A percentile compares a stretch with the other conserved stretches of the same genome.
phyloP scores from a whole-genome alignment of 2,329 filamentous ascomycete genomes.

The Scedosporium minutisporum region DNA sequence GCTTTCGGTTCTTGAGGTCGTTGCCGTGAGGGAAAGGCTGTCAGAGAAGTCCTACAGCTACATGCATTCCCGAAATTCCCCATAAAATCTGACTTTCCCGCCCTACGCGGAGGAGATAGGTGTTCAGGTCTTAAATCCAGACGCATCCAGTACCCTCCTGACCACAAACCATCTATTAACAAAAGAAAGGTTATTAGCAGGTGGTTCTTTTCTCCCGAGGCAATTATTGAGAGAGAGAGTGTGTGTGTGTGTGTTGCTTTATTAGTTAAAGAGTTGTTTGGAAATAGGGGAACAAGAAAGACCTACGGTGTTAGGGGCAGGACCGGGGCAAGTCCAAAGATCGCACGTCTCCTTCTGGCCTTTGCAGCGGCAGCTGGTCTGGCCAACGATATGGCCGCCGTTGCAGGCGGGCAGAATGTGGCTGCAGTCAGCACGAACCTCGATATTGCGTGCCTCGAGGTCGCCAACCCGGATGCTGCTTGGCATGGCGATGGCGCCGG shows the following conservation, averaged over 20 bases:
- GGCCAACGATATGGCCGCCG: slow-evolving; percentile 12
- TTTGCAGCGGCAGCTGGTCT: slow-evolving; percentile 16
- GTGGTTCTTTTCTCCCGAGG: neutral
- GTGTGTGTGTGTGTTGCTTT: neutral
- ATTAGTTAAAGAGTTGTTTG: neutral
- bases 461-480: neutral
- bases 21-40: neutral
- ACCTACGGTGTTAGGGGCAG: slow-evolving; percentile 11
- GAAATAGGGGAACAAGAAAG: neutral
- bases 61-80: neutral
- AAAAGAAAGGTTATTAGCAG: neutral
- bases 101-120: neutral
- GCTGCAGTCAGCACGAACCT: slow-evolving; percentile 9
- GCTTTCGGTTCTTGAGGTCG: neutral
- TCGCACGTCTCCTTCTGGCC: slow-evolving; percentile 13
- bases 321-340: slow-evolving; percentile 13
- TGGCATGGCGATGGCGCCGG: slow-evolving; percentile 11
- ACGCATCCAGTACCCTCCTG: neutral
- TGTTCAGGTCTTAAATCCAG: neutral
- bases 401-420: slow-evolving; percentile 13
- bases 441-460: slow-evolving; percentile 4
- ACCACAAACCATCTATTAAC: neutral
- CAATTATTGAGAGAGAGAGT: neutral
- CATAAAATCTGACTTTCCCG: neutral
- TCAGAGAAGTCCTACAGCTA: neutral